These are phyloP conservation scores for Penicillium robsamsonii DNA, from an alignment of 495 filamentous ascomycete genomes.

Conservation along the genomic window DNA sequence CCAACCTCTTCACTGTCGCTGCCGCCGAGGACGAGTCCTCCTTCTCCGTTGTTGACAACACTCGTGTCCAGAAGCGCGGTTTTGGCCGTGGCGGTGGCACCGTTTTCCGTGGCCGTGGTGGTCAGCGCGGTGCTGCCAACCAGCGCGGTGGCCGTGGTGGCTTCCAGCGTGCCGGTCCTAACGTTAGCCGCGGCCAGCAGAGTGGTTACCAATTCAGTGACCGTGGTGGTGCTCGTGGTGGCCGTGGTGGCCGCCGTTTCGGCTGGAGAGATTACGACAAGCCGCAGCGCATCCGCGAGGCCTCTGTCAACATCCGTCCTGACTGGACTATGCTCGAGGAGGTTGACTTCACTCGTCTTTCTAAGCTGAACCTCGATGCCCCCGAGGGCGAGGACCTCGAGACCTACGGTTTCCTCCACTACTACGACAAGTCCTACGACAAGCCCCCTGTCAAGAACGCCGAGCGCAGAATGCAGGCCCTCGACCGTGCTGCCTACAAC, in stretches of 20 bases:
- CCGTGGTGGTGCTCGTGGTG: slow-evolving; percentile 47
- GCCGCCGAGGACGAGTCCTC: slow-evolving; percentile 92
- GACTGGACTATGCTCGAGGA: slow-evolving; percentile 97
- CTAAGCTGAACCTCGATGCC: slow-evolving; percentile 91
- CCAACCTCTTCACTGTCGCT: slow-evolving; percentile 83
- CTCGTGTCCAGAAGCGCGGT: slow-evolving; percentile 76
- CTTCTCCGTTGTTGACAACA: slow-evolving; percentile 97
- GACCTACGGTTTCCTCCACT: slow-evolving; percentile 92
- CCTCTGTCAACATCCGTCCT: slow-evolving; percentile 87
- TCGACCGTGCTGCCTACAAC: slow-evolving; percentile 95
- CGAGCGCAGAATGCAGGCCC: slow-evolving; percentile 78
- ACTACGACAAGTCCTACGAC: slow-evolving; percentile 94
- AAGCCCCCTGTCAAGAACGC: slow-evolving; percentile 83
- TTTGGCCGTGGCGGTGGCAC: slow-evolving; percentile 85
- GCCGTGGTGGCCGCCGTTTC: slow-evolving; percentile 73
- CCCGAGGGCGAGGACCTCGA: slow-evolving; percentile 94
- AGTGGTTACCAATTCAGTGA: slow-evolving; percentile 62
- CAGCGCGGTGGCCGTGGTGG: slow-evolving; percentile 55
- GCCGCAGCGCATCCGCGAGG: slow-evolving; percentile 91
- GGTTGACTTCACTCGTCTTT: slow-evolving; percentile 93
- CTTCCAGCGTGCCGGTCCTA: slow-evolving; percentile 62
- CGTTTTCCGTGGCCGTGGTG: slow-evolving; percentile 83
- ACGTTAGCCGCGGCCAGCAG: slow-evolving; percentile 59
- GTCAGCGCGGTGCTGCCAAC: slow-evolving; percentile 51
- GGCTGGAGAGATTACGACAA: slow-evolving; percentile 99